Evolutionary conservation across 306 rosid species (phyloP).

Genomic region (Abrus precatorius): DNA sequence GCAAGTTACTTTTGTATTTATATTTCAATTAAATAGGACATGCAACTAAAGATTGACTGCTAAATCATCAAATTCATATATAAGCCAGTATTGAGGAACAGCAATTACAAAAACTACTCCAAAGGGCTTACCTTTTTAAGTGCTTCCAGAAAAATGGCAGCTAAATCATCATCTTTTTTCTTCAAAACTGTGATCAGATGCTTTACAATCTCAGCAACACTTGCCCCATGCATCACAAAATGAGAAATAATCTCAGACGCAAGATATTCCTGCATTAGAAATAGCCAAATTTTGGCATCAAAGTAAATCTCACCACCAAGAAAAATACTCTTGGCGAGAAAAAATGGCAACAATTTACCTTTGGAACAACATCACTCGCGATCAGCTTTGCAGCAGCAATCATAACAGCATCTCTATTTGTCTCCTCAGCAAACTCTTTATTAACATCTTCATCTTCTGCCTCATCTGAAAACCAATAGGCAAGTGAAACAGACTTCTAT

Average conservation of each 20-base stretch:
- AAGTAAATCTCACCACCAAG: slow-evolving; percentile 21
- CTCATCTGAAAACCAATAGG: slow-evolving; percentile 66
- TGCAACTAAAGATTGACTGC: background rate
- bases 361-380: slow-evolving; percentile 66
- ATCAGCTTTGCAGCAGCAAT: slow-evolving; percentile 82
- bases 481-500: slow-evolving; percentile 37
- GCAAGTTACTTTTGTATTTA: slow-evolving; percentile 27
- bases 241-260: slow-evolving; percentile 88
- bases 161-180: slow-evolving; percentile 71
- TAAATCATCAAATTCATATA: background rate
- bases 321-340: slow-evolving; percentile 14
- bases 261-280: slow-evolving; percentile 78
- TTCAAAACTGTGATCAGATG: slow-evolving; percentile 73
- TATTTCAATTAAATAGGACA: slow-evolving; percentile 22
- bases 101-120: slow-evolving; percentile 6
- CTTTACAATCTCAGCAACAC: slow-evolving; percentile 79
- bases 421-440: slow-evolving; percentile 83
- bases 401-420: slow-evolving; percentile 78
- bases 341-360: slow-evolving; percentile 60
- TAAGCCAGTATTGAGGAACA: slow-evolving; percentile 36
- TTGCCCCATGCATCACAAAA: slow-evolving; percentile 81
- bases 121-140: slow-evolving; percentile 73
- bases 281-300: slow-evolving; percentile 40
- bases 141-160: slow-evolving; percentile 77
- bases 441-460: slow-evolving; percentile 81